phyloP scores from a whole-genome alignment of 257 asterid species.

The Capsicum pubescens region DNA sequence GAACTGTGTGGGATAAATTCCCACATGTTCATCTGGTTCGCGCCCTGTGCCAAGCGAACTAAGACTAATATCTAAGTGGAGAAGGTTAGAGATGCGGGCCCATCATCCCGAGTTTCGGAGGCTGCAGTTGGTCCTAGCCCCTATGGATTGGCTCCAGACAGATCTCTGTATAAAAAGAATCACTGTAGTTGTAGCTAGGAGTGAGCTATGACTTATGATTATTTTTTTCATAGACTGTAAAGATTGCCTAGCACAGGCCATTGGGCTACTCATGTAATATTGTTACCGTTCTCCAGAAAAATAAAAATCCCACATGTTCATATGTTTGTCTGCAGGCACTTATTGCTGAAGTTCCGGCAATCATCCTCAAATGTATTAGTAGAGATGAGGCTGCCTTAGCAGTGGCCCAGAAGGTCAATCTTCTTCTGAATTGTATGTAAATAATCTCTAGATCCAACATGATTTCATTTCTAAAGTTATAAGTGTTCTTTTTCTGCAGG shows the following conservation, averaged over 20 bases:
- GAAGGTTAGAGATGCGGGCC: background rate
- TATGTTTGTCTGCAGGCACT: conserved; percentile 57
- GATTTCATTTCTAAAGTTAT: background rate
- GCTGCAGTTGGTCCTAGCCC: background rate
- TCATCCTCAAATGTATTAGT: conserved; percentile 81
- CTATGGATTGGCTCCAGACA: background rate
- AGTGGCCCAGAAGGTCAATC: conserved; percentile 88
- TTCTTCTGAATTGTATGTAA: conserved; percentile 18
- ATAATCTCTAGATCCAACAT: background rate
- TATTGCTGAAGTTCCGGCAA: conserved; percentile 91
- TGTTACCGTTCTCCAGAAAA: background rate
- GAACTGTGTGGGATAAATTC: background rate
- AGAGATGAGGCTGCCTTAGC: conserved; percentile 99
- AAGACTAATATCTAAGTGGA: background rate
- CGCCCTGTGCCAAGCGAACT: background rate
- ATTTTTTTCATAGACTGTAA: background rate
- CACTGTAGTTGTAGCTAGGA: background rate
- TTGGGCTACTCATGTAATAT: background rate
- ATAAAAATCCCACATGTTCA: background rate
- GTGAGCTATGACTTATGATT: background rate
- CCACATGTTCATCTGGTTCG: background rate
- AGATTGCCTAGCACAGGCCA: background rate
- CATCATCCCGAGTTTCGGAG: background rate
- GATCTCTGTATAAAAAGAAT: background rate
- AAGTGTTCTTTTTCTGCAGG: conserved; percentile 48